Evolutionary conservation across 768 basidiomycete species (phyloP).

Genomic region (Auriscalpium vulgare): DNA sequence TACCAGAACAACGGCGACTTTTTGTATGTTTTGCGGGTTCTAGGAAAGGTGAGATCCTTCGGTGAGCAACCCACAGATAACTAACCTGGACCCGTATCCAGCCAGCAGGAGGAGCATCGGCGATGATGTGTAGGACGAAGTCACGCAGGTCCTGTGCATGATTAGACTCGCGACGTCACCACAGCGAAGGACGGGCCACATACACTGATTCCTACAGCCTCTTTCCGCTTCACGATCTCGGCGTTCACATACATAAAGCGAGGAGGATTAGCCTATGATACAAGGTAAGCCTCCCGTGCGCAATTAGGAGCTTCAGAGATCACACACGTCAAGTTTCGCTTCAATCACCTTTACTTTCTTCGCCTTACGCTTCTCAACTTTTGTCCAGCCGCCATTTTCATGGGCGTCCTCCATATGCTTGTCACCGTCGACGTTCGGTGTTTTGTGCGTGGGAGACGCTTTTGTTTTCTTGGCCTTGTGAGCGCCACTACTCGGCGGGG

Average conservation of each 20-base stretch:
- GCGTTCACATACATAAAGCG: constrained; percentile 75
- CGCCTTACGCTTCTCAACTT: constrained; percentile 62
- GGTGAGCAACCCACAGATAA: background rate
- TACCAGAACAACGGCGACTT: constrained; percentile 71
- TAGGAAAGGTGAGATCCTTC: constrained; percentile 23
- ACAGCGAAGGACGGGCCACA: constrained; percentile 19
- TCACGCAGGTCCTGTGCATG: constrained; percentile 75
- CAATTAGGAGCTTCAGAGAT: constrained; percentile 9
- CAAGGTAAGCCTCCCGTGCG: constrained; percentile 10
- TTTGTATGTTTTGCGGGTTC: constrained; percentile 69
- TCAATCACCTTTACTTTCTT: constrained; percentile 60
- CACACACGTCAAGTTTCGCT: constrained; percentile 53
- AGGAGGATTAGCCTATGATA: constrained; percentile 44
- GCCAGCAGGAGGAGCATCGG: constrained; percentile 75
- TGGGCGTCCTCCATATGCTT: too few relatives aligned
- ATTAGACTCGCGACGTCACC: background rate
- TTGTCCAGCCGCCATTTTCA: constrained; percentile 43
- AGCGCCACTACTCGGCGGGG: too few relatives aligned
- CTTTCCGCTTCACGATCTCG: constrained; percentile 65
- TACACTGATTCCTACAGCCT: constrained; percentile 78
- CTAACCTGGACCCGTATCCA: constrained; percentile 83
- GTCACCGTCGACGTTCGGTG: too few relatives aligned
- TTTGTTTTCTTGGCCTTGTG: too few relatives aligned
- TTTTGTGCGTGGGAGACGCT: too few relatives aligned
- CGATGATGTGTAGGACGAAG: constrained; percentile 70